phyloP scores from a whole-genome alignment of 371 early-diverging fungal species.

The Neoconidiobolus thromboides region DNA sequence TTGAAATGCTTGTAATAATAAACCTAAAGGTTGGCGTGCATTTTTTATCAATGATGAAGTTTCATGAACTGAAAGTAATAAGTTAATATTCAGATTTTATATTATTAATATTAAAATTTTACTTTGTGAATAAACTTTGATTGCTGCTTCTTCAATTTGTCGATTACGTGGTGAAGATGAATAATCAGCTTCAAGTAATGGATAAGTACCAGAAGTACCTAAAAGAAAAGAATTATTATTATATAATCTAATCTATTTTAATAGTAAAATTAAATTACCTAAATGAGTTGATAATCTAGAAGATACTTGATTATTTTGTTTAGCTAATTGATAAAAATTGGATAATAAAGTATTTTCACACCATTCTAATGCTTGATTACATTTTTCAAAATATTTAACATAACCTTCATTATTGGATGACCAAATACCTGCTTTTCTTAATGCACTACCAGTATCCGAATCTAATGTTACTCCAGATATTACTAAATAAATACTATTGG shows the following conservation, averaged over 20 bases:
- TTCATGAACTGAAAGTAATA: neutral
- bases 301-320: conserved; percentile 34
- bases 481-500: conserved; percentile 61
- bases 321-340: neutral
- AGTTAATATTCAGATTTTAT: neutral
- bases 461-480: conserved; percentile 46
- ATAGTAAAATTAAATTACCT: conserved; percentile 9
- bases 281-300: conserved; percentile 11
- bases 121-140: conserved; percentile 14
- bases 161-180: conserved; percentile 18
- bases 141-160: conserved; percentile 14
- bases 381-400: conserved; percentile 49
- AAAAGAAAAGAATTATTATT: conserved; percentile 6
- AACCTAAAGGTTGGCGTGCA: conserved; percentile 2
- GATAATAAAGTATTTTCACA: conserved; percentile 71
- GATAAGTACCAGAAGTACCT: neutral
- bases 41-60: neutral
- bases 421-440: conserved; percentile 66
- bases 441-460: conserved; percentile 47
- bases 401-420: conserved; percentile 7
- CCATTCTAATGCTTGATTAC: conserved; percentile 84
- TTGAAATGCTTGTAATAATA: conserved; percentile 2
- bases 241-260: too few relatives aligned
- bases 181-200: conserved; percentile 2
- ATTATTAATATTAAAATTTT: neutral